Conservation (phyloP, 345 rosid species). For the Citrus maxima region DNA sequence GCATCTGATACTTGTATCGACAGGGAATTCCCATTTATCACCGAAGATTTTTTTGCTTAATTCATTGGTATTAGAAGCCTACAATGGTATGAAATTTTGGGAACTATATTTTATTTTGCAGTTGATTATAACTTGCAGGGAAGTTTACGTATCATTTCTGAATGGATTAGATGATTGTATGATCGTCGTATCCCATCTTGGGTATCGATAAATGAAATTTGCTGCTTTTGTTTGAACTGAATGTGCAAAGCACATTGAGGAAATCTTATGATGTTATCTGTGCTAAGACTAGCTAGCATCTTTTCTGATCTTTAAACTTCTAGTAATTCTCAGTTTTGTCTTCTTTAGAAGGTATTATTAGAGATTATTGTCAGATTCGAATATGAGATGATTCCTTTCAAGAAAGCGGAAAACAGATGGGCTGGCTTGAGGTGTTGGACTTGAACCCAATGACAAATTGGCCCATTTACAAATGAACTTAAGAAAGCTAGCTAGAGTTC, state of each 20-base stretch:
- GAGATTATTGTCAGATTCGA: neutral
- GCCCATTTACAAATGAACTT: no score
- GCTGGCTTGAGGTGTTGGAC: neutral
- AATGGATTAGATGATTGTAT: neutral
- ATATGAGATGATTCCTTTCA: neutral
- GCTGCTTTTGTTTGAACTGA: neutral
- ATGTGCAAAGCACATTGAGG: neutral
- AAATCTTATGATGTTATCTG: neutral
- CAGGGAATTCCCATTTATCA: slow-evolving; percentile 31
- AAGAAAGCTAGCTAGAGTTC: no score
- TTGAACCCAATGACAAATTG: no score
- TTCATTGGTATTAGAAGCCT: neutral
- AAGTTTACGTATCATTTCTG: neutral
- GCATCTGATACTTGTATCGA: slow-evolving; percentile 28
- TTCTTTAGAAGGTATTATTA: neutral
- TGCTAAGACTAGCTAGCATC: no score
- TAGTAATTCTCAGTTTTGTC: neutral
- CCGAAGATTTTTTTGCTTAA: slow-evolving; percentile 74
- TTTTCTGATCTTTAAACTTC: neutral
- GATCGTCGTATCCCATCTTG: neutral
- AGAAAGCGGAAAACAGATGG: neutral
- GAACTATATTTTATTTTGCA: neutral
- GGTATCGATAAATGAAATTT: neutral
- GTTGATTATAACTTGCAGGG: neutral
- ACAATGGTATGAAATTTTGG: neutral